Evolutionary conservation across 306 rosid genomes (phyloP).

Genomic region (Medicago ruthenica): DNA sequence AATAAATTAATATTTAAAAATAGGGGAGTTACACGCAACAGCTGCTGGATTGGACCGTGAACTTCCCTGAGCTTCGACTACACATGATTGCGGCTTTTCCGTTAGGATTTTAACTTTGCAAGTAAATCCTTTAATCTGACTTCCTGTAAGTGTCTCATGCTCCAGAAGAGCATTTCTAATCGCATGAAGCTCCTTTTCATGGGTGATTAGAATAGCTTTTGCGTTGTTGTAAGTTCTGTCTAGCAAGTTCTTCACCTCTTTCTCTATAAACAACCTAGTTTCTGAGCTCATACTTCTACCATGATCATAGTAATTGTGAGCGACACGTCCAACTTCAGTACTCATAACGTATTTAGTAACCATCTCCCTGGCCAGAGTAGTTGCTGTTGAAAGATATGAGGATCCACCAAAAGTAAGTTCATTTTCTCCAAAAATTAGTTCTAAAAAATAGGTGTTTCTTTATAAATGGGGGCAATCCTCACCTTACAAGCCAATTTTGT

Average conservation of each 20-base stretch:
- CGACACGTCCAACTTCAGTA: conserved; percentile 73
- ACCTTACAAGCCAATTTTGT: no score
- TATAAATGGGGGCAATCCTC: no score
- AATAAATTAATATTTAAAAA: no score
- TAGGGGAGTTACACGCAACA: no score
- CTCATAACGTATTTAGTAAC: conserved; percentile 92
- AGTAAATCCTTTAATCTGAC: conserved; percentile 71
- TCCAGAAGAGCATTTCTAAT: conserved; percentile 82
- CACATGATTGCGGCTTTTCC: conserved; percentile 40
- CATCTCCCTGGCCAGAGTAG: conserved; percentile 75
- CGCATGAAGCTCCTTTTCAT: conserved; percentile 76
- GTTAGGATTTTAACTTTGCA: conserved; percentile 58
- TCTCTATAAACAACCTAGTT: conserved; percentile 85
- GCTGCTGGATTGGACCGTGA: conserved; percentile 68
- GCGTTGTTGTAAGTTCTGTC: conserved; percentile 84
- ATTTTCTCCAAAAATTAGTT: conserved; percentile 83
- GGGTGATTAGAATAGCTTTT: conserved; percentile 74
- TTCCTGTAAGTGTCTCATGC: conserved; percentile 80
- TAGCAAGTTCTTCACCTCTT: conserved; percentile 73
- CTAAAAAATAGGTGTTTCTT: no score
- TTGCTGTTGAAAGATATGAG: conserved; percentile 70
- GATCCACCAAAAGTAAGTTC: conserved; percentile 86
- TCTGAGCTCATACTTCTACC: conserved; percentile 94
- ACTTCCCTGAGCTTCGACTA: conserved; percentile 53
- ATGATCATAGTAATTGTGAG: conserved; percentile 73